These are phyloP conservation scores for Neurospora pannonica DNA, from an alignment of 495 filamentous ascomycete genomes.

Conservation along the genomic window DNA sequence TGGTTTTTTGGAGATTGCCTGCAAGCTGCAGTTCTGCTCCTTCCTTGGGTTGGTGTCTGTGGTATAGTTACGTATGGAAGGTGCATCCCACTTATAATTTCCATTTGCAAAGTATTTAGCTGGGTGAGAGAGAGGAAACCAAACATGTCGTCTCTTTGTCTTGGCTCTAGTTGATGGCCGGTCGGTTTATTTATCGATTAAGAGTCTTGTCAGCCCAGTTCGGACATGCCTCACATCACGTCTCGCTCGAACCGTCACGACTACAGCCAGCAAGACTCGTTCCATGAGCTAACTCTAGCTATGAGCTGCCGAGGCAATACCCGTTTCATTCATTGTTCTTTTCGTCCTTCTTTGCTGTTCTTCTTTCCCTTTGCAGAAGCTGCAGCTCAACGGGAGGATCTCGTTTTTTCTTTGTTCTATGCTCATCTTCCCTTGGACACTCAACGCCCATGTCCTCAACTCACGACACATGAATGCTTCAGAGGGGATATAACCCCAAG, in stretches of 20 bases:
- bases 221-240: not conserved
- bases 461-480: not conserved
- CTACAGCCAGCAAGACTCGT: not conserved
- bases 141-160: not conserved
- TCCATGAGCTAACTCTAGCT: not conserved
- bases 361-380: not conserved
- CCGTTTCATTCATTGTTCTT: not conserved
- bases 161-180: not conserved
- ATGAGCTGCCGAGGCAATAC: not conserved
- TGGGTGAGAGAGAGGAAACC: too few relatives aligned
- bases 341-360: not conserved
- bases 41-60: not conserved
- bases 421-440: not conserved
- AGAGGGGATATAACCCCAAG: not conserved
- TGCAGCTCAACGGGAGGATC: not conserved
- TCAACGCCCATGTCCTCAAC: not conserved
- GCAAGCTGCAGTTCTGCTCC: not conserved
- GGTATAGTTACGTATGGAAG: not conserved
- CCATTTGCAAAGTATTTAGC: not conserved
- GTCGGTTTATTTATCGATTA: not conserved
- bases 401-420: not conserved
- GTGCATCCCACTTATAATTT: not conserved
- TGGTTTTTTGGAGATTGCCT: not conserved
- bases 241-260: not conserved
- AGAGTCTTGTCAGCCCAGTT: not conserved